phyloP scores from a whole-genome alignment of 257 asterid species.

The Voacanga thouarsii region DNA sequence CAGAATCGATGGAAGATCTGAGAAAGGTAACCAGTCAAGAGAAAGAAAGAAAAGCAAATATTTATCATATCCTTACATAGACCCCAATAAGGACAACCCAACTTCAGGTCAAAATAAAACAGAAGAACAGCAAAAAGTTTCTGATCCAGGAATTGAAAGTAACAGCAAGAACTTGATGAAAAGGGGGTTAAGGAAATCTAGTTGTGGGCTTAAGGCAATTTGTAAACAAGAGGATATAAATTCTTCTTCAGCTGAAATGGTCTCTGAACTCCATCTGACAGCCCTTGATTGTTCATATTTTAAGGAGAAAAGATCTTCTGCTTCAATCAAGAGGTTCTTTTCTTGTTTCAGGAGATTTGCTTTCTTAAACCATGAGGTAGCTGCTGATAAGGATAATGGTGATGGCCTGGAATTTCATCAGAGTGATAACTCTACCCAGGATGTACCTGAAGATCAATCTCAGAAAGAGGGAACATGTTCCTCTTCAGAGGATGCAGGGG shows the following conservation, averaged over 20 bases:
- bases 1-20: slow-evolving; percentile 17
- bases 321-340: slow-evolving; percentile 41
- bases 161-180: slow-evolving; percentile 21
- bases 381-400: slow-evolving; percentile 17
- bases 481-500: slow-evolving; percentile 1
- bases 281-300: slow-evolving; percentile 44
- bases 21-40: slow-evolving; percentile 41
- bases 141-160: slow-evolving; percentile 18
- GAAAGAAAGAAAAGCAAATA: slow-evolving; percentile 83
- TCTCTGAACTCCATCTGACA: slow-evolving; percentile 41
- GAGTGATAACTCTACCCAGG: neutral
- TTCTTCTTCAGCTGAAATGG: slow-evolving; percentile 51
- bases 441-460: slow-evolving; percentile 7
- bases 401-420: neutral
- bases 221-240: slow-evolving; percentile 31
- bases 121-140: slow-evolving; percentile 24
- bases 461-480: neutral
- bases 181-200: slow-evolving; percentile 29
- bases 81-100: slow-evolving; percentile 31
- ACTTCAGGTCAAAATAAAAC: slow-evolving; percentile 27
- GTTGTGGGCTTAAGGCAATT: slow-evolving; percentile 14
- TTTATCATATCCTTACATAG: slow-evolving; percentile 67
- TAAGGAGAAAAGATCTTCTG: slow-evolving; percentile 35
- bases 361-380: slow-evolving; percentile 39
- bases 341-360: slow-evolving; percentile 49